Evolutionary conservation across 176 grass and related monocot species (phyloP), one percentile per base, ranked within the genome.

Genomic region (Bonia amplexicaulis): DNA sequence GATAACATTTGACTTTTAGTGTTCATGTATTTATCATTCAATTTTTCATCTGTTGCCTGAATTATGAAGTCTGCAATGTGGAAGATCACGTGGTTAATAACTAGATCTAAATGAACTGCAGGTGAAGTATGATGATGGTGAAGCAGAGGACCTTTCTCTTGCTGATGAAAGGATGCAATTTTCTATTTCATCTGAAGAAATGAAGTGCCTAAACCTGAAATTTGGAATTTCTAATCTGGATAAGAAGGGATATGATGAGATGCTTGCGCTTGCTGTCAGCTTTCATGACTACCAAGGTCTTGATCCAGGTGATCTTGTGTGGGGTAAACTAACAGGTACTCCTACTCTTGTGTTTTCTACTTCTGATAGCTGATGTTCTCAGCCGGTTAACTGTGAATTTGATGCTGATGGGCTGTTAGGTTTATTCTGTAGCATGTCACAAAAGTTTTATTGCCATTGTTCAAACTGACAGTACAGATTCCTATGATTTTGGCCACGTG

Each of bases 261-360:
- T 99, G 74, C 73, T 99, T 74, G 91, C 87, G 40, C 90, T 99
- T 82, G 91, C 96, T 91, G 77, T 96, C 74, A 96, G 81, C 85
- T 91, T 99, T 80, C 91, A 96, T 88, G 96, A 94, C 67, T 94
- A 92, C 74, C 96, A 99, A 89, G 82, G 84, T 90, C 81, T 92
- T 74, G 96, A 99, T 20, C 88, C 93, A 20, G 96, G 90, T 77
- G 96, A 99, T 86, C 85, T 99, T 91, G 93, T 99, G 17, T 99
- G 96, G 96, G 96, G 91, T 81, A 99, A 99, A 92, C 85, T 99
- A 80, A 91, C 96, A 94, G 96, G 96, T 99, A 91, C 48, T 72
- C 51, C 75, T 44, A 63, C 55, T 81, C 42, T 75, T n/a, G 20
- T 22, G 48, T 82, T 85, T 44, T 61, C 35, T 74, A 65, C 51